A percentile compares a stretch with the other conserved stretches of the same genome.
These are phyloP conservation scores for Zygotorulaspora mrakii DNA, from an alignment of 1,139 yeast genomes.

Conservation along the genomic window DNA sequence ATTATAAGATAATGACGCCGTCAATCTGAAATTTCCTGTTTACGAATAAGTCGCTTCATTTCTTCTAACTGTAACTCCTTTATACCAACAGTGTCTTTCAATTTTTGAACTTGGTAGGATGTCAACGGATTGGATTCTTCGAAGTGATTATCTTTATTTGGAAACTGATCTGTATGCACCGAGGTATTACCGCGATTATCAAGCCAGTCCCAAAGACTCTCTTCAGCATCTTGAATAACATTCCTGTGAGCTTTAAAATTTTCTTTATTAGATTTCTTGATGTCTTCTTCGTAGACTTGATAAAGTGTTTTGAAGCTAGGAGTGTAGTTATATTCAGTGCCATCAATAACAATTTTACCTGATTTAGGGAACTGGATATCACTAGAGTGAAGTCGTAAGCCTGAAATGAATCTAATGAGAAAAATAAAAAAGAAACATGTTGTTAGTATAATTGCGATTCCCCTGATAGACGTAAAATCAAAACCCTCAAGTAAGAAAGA, in stretches of 20 bases:
- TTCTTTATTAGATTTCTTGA: constrained; percentile 28
- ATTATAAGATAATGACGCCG: background rate
- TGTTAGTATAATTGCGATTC: constrained; percentile 17
- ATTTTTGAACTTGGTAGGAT: constrained; percentile 42
- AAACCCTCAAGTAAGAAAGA: constrained; percentile 16
- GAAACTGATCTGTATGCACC: constrained; percentile 16
- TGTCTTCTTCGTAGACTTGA: constrained; percentile 39
- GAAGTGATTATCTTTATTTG: constrained; percentile 9
- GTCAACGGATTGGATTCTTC: constrained; percentile 12
- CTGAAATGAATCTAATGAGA: constrained; percentile 19
- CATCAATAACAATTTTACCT: constrained; percentile 38
- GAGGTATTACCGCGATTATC: constrained; percentile 47
- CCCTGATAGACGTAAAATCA: constrained; percentile 27
- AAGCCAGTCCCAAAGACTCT: constrained; percentile 79
- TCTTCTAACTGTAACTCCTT: constrained; percentile 51
- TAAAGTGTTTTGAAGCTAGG: constrained; percentile 47
- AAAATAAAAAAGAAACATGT: constrained; percentile 13
- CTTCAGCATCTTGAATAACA: constrained; percentile 48
- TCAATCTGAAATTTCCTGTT: constrained; percentile 6
- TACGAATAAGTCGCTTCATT: constrained; percentile 32
- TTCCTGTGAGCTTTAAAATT: constrained; percentile 9
- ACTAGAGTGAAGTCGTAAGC: constrained; percentile 17
- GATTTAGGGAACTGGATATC: constrained; percentile 20
- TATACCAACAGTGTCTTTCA: constrained; percentile 51
- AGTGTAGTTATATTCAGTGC: constrained; percentile 44